phyloP scores from a whole-genome alignment of 225 moss, liverwort and hornwort species.

The Rhytidiadelphus loreus region DNA sequence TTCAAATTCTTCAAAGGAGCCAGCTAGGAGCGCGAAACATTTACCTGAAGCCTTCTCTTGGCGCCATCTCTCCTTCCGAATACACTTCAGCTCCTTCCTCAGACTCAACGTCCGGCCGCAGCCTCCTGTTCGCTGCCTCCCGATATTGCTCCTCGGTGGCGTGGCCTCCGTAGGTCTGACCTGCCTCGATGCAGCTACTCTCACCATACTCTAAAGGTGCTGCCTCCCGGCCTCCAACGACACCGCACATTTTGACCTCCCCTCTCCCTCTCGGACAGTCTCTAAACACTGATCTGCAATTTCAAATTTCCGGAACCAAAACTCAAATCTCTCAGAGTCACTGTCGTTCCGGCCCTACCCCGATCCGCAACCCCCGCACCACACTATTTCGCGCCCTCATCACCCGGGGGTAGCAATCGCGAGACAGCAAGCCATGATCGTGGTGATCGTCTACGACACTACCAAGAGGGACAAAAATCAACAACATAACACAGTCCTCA shows the following conservation, averaged over 20 bases:
- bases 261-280: not conserved
- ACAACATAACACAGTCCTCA: conserved; percentile 12
- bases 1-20: not conserved
- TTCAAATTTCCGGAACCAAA: not conserved
- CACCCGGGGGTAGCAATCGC: conserved; percentile 12
- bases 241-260: conserved; percentile 23
- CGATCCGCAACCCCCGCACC: conserved; percentile 42
- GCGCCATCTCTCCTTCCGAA: conserved; percentile 19
- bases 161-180: not conserved
- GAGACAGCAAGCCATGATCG: conserved; percentile 22
- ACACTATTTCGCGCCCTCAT: conserved; percentile 30
- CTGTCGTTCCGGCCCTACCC: conserved; percentile 44
- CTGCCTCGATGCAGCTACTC: conserved; percentile 8
- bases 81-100: conserved; percentile 13
- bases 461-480: not conserved
- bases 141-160: conserved; percentile 14
- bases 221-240: conserved; percentile 4
- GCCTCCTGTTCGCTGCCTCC: conserved; percentile 1
- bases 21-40: not conserved
- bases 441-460: not conserved
- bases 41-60: conserved; percentile 27
- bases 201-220: conserved; percentile 11
- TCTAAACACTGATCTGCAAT: not conserved
- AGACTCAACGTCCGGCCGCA: not conserved
- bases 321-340: not conserved